Evolutionary conservation across 2,329 filamentous ascomycete genomes (phyloP).

Genomic region (Calonectria pauciramosa): DNA sequence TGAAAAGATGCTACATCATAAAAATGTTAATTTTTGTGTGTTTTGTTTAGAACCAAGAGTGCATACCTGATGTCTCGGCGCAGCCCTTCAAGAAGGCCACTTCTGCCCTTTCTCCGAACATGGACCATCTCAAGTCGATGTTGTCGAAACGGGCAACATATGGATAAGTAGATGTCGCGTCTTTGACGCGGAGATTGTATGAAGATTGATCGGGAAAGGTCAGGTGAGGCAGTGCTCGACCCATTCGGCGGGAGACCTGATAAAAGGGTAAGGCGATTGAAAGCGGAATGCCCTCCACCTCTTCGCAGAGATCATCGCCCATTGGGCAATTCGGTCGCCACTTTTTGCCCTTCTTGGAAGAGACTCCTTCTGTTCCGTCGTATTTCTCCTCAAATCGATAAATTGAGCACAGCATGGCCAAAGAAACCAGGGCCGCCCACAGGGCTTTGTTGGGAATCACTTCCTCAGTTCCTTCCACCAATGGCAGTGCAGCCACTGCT

Average conservation of each 20-base stretch:
- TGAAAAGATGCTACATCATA: conserved; percentile 57
- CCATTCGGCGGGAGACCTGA: conserved; percentile 65
- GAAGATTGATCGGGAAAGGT: conserved; percentile 68
- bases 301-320: conserved; percentile 65
- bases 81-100: conserved; percentile 66
- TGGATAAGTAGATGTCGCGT: conserved; percentile 62
- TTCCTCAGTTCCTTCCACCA: conserved; percentile 63
- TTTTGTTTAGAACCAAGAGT: neutral
- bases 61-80: conserved; percentile 56
- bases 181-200: conserved; percentile 65
- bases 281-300: conserved; percentile 62
- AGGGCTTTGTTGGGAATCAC: conserved; percentile 65
- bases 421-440: conserved; percentile 65
- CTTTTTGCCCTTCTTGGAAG: conserved; percentile 48
- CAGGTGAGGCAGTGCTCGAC: conserved; percentile 64
- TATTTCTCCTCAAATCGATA: conserved; percentile 67
- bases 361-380: conserved; percentile 65
- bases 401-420: conserved; percentile 67
- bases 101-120: conserved; percentile 66
- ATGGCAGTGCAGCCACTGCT: conserved; percentile 61
- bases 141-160: conserved; percentile 67
- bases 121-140: conserved; percentile 66
- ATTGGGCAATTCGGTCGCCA: conserved; percentile 55
- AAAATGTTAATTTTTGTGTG: neutral
- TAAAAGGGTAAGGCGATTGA: conserved; percentile 64